Base-by-base conservation (phyloP, 306 rosid species). In the Cotoneaster glaucophyllus region DNA sequence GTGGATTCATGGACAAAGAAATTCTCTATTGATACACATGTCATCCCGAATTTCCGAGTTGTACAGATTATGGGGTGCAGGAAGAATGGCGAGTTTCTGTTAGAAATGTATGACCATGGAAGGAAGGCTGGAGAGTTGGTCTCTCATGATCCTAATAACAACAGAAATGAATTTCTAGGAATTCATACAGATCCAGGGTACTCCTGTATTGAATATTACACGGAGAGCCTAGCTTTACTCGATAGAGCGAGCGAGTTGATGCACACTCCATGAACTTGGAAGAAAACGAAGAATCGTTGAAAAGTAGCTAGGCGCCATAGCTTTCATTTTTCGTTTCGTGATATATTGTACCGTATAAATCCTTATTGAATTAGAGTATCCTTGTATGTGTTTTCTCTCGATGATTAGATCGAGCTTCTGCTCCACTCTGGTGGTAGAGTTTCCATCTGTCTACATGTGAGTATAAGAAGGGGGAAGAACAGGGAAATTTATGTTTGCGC, bases 1-100 rank as follows among this genome's bases (percentile, higher is more conserved):
- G 77, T 29, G 8, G 67, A 71, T 3, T 78, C 77, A 50, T 78
- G 82, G 82, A 64, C 25, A 34, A 78, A 71, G 73, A 45, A 25
- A 21, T 37, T 64, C 57, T 21, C 29, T 2, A n/a, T 78, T 24
- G 59, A 53, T 34, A 0, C 39, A 3, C 11, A 39, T 11, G 56
- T 11, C 15, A 19, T 21, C n/a, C 70, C 62, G 1, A 64, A 44
- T 21, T 62, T 45, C 6, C 43, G 50, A 58, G 22, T 78, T 10
- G 7, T 24, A 15, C 43, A 7, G 58, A 37, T 78, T 15, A 44
- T 78, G 70, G 73, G 58, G 1, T 71, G 24, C 9, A 37, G 32
- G 45, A 39, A 37, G 17, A 71, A 64, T 21, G 77, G 59, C 4
- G 73, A 78, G 11, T 39, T 54, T 31, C 45, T 43, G 2, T 26